phyloP scores from a whole-genome alignment of 768 basidiomycete species.

The Boletus subcaerulescens region DNA sequence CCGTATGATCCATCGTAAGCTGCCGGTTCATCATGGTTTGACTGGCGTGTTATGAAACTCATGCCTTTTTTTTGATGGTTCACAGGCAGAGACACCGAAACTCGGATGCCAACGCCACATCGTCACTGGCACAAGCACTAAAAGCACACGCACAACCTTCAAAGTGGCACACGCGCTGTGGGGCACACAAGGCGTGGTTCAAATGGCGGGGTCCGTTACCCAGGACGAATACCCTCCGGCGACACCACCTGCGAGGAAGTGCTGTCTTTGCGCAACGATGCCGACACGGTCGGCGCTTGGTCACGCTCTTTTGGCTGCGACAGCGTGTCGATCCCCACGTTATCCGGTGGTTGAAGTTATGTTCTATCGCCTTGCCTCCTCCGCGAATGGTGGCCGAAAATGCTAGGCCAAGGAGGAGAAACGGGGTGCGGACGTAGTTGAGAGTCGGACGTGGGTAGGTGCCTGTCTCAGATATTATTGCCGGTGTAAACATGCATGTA shows the following conservation, averaged over 20 bases:
- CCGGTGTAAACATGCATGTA: neutral
- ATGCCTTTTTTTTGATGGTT: neutral
- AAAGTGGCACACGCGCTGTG: too few relatives aligned
- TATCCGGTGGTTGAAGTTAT: constrained; percentile 7
- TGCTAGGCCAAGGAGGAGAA: neutral
- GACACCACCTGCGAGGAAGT: neutral
- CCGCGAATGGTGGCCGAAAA: neutral
- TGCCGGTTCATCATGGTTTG: neutral
- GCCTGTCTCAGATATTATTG: neutral
- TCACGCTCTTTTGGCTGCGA: constrained; percentile 14
- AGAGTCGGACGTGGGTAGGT: neutral
- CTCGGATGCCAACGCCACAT: neutral
- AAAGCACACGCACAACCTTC: neutral
- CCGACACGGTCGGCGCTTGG: neutral
- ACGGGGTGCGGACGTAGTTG: neutral
- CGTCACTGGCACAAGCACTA: neutral
- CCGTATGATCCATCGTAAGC: neutral
- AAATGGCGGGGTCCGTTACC: constrained; percentile 22
- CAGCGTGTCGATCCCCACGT: neutral
- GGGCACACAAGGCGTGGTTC: constrained; percentile 6
- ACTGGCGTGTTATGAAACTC: neutral
- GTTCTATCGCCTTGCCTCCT: neutral
- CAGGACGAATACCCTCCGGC: neutral
- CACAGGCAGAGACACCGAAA: neutral
- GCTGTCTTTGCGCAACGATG: constrained; percentile 16